Conservation (phyloP, 345 rosid genomes). For the Diplotaxis tenuifolia region DNA sequence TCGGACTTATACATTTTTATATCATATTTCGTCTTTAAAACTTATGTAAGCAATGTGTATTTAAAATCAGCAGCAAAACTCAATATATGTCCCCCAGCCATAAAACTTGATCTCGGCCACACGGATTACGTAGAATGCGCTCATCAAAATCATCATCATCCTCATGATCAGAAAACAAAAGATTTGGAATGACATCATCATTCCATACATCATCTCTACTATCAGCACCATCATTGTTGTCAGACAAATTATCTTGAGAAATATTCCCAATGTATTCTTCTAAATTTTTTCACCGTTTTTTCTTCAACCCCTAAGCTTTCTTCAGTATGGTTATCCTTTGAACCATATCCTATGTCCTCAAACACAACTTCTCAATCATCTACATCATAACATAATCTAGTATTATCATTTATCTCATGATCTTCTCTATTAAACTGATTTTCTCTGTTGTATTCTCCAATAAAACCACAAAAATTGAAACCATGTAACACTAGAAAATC, state of each 20-base stretch:
- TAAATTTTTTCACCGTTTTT: too few relatives aligned
- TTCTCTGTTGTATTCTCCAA: not conserved
- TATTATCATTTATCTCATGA: too few relatives aligned
- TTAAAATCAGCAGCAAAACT: not conserved
- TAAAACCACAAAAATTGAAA: not conserved
- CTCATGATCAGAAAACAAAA: not conserved
- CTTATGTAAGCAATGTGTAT: not conserved
- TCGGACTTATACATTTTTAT: not conserved
- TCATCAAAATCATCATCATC: not conserved
- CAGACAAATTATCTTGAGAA: not conserved
- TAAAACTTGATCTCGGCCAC: not conserved
- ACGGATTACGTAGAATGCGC: not conserved
- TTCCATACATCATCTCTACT: not conserved
- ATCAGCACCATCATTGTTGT: not conserved
- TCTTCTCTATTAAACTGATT: too few relatives aligned
- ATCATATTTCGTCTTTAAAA: not conserved
- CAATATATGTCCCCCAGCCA: not conserved
- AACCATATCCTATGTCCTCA: not conserved
- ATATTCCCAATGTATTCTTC: not conserved
- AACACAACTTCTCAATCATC: not conserved
- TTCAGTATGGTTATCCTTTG: not conserved
- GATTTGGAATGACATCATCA: not conserved
- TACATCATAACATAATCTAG: too few relatives aligned
- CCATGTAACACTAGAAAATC: not conserved
- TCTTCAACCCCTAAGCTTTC: not conserved